These are phyloP conservation scores for Pestalotiopsis fici DNA, from an alignment of 2,329 filamentous ascomycete species.

Conservation along the genomic window DNA sequence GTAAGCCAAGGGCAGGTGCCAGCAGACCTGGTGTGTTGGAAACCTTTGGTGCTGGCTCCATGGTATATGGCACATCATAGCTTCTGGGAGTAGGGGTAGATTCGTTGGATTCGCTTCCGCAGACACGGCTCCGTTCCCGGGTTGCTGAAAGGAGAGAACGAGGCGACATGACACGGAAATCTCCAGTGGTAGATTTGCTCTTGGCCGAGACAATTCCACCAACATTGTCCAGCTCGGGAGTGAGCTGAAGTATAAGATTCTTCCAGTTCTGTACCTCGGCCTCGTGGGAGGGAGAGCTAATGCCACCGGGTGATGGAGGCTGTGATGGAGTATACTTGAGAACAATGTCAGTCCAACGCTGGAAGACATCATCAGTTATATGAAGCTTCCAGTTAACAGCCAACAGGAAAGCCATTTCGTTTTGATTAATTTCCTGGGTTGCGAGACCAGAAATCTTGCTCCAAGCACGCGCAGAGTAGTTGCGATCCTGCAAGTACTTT, in stretches of 20 bases:
- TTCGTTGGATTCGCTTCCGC: conserved; percentile 39
- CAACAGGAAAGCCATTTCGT: conserved; percentile 88
- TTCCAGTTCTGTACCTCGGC: conserved; percentile 59
- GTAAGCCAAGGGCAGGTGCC: conserved; percentile 54
- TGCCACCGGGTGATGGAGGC: conserved; percentile 54
- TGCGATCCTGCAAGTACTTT: conserved; percentile 96
- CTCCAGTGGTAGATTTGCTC: conserved; percentile 28
- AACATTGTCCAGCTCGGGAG: conserved; percentile 60
- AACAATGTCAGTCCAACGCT: conserved; percentile 92
- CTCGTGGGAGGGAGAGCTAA: conserved; percentile 39
- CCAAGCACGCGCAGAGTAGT: conserved; percentile 97
- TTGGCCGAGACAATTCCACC: conserved; percentile 47
- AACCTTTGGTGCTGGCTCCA: conserved; percentile 51
- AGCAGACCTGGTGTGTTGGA: conserved; percentile 46
- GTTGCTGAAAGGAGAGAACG: conserved; percentile 46
- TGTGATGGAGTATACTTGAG: conserved; percentile 76
- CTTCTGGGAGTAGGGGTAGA: conserved; percentile 42
- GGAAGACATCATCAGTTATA: conserved; percentile 84
- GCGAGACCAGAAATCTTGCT: conserved; percentile 98
- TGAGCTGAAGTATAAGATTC: conserved; percentile 56
- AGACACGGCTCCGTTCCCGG: conserved; percentile 33
- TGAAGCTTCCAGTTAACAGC: conserved; percentile 95
- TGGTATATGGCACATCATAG: conserved; percentile 40
- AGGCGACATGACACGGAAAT: conserved; percentile 39
- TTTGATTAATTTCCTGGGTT: conserved; percentile 92